These are phyloP conservation scores for Carex pumila DNA, from an alignment of 176 grass and related monocot genomes.

Conservation along the genomic window DNA sequence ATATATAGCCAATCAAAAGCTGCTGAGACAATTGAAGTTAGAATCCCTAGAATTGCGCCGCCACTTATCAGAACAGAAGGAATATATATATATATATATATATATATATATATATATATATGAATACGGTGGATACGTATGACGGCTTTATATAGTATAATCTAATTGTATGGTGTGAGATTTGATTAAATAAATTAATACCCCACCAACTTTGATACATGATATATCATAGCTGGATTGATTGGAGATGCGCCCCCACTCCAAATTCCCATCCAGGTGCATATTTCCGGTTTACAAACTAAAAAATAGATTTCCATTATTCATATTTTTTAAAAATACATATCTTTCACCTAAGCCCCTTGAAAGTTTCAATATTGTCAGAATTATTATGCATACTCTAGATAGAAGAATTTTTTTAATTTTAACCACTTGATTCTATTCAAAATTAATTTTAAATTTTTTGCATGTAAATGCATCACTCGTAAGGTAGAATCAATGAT, in stretches of 20 bases:
- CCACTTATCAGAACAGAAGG: conserved; percentile 3
- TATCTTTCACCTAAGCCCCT: not conserved
- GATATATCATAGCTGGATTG: conserved; percentile 15
- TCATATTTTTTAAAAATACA: not conserved
- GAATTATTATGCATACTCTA: not conserved
- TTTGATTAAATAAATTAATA: conserved; percentile 7
- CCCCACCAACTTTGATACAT: not conserved
- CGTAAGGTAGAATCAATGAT: too few species aligned
- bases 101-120: not conserved
- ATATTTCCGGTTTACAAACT: conserved; percentile 3
- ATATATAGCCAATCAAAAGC: not conserved
- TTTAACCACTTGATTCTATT: too few species aligned
- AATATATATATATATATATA: conserved; percentile 15
- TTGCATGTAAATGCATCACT: too few species aligned
- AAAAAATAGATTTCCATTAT: not conserved
- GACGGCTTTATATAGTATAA: not conserved
- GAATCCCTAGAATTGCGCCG: conserved; percentile 9
- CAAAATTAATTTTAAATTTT: too few species aligned
- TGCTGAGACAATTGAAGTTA: not conserved
- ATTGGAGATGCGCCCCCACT: conserved; percentile 10
- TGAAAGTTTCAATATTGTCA: not conserved
- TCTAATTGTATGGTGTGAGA: not conserved
- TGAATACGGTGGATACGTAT: not conserved
- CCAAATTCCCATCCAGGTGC: not conserved
- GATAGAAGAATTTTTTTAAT: not conserved